Percentiles rank a stretch among this genome's conserved stretches.
phyloP scores from a whole-genome alignment of 805 yeast species.

The Candida piceae region DNA sequence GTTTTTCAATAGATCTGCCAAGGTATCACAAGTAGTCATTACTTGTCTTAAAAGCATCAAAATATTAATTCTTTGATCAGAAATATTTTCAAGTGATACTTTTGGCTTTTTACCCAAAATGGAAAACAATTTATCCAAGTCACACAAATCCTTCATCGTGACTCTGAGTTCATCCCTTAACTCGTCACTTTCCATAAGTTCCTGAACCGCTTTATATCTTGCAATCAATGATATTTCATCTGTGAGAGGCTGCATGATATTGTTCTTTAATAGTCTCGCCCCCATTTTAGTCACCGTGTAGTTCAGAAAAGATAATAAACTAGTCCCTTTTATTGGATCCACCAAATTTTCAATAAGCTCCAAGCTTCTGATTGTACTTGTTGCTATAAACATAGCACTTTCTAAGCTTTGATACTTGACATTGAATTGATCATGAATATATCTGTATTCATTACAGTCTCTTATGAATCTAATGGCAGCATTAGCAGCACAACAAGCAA shows the following conservation, averaged over 20 bases:
- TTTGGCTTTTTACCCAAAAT: conserved; percentile 27
- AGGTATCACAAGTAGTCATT: conserved; percentile 17
- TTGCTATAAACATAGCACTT: conserved; percentile 39
- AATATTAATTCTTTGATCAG: conserved; percentile 36
- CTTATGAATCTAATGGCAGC: conserved; percentile 29
- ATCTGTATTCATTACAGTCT: conserved; percentile 8
- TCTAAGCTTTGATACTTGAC: conserved; percentile 35
- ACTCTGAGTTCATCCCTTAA: conserved; percentile 14
- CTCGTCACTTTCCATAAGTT: conserved; percentile 23
- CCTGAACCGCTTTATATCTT: conserved; percentile 35
- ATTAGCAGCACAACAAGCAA: conserved; percentile 30
- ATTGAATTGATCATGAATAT: conserved; percentile 28
- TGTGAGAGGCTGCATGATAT: conserved; percentile 44
- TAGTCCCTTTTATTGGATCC: conserved; percentile 23
- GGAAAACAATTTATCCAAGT: conserved; percentile 38
- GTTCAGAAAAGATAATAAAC: conserved; percentile 35
- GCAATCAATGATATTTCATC: conserved; percentile 30
- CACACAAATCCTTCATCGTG: conserved; percentile 29
- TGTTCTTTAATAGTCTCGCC: conserved; percentile 34
- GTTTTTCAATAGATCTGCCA: conserved; percentile 15
- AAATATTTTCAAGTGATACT: conserved; percentile 15
- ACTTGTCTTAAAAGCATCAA: conserved; percentile 36
- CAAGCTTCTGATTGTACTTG: conserved; percentile 32
- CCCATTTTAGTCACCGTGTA: conserved; percentile 45
- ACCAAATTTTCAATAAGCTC: conserved; percentile 34